Percentiles rank a stretch among this genome's conserved stretches.
Conservation (phyloP, 2,329 filamentous ascomycete species). For the Colletotrichum sp. region DNA sequence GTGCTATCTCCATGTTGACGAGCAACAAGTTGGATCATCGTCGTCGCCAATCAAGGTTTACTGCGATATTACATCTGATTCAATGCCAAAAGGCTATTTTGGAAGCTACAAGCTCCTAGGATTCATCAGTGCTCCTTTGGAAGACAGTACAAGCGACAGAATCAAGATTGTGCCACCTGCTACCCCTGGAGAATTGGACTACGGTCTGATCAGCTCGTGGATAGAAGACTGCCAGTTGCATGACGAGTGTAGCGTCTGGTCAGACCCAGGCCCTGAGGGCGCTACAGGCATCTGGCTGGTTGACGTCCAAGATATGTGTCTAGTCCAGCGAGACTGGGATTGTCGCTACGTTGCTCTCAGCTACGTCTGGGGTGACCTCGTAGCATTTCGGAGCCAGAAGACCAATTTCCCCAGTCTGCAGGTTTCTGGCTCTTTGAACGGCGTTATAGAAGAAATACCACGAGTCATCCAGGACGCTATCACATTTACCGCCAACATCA, state of each 20-base stretch:
- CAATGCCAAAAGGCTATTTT: not conserved
- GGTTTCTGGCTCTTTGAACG: not conserved
- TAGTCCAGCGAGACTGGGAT: not conserved
- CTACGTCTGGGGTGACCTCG: not conserved
- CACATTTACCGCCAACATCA: not conserved
- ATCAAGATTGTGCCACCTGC: rapidly evolving
- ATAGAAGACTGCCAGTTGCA: not conserved
- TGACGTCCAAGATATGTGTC: not conserved
- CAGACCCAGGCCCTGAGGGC: too few relatives aligned
- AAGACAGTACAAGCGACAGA: rapidly evolving
- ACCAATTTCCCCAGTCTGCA: not conserved
- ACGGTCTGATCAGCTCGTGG: not conserved
- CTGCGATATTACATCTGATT: not conserved
- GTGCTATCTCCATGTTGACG: not conserved
- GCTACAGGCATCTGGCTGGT: not conserved
- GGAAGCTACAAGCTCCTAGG: not conserved
- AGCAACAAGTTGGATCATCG: not conserved
- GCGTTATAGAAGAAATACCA: not conserved
- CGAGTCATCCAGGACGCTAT: not conserved
- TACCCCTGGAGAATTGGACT: not conserved
- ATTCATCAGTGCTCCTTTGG: not conserved
- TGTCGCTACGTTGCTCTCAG: not conserved
- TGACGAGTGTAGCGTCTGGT: not conserved
- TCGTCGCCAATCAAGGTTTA: not conserved
- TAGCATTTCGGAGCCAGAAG: not conserved